A percentile compares a stretch with the other conserved stretches of the same genome.
Conservation (phyloP, 345 rosid species). For the Acer campestre region DNA sequence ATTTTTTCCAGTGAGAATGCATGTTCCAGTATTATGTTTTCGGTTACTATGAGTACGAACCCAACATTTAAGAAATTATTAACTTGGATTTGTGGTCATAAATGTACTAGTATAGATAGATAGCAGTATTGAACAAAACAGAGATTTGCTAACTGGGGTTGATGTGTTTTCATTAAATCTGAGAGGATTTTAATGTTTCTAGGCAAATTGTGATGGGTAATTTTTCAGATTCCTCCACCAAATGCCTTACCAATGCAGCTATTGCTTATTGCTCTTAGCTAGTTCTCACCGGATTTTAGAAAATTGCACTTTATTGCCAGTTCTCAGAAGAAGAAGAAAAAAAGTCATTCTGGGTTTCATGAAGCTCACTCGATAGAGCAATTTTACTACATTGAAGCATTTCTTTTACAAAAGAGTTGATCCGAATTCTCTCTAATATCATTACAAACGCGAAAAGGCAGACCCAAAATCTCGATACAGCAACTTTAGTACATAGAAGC, state of each 20-base stretch:
- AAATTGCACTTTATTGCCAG: no score
- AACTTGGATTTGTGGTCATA: not conserved
- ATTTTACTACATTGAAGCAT: not conserved
- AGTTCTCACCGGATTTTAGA: no score
- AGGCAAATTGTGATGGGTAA: not conserved
- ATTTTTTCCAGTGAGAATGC: not conserved
- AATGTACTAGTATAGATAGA: no score
- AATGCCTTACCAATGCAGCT: no score
- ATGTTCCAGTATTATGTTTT: not conserved
- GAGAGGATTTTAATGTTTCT: not conserved
- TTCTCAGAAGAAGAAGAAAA: no score
- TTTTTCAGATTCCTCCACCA: no score
- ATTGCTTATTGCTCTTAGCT: no score
- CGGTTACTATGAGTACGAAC: not conserved
- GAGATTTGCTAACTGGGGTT: no score
- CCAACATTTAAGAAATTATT: not conserved
- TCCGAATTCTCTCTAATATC: not conserved
- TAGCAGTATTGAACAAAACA: not conserved
- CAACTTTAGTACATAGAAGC: not conserved
- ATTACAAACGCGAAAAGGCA: not conserved
- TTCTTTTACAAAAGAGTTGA: not conserved
- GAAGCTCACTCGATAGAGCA: not conserved
- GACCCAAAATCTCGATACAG: no score
- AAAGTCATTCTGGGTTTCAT: not conserved
- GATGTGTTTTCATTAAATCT: not conserved